Conservation (phyloP, 257 asterid species). For the Coffea canephora region DNA sequence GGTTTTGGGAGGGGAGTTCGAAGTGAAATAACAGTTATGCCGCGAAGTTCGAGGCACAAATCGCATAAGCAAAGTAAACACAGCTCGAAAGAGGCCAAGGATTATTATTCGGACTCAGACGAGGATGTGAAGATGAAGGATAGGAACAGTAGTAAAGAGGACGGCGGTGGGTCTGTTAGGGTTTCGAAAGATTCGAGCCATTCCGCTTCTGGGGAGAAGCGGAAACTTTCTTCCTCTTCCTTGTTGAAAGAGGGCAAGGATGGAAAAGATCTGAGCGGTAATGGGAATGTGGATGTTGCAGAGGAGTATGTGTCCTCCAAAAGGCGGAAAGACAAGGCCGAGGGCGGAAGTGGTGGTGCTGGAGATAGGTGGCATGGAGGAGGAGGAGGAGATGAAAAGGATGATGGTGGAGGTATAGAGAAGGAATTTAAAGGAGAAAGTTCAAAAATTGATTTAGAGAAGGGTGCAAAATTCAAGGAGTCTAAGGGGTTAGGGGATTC, state of each 20-base stretch:
- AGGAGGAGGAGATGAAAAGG: constrained; percentile 63
- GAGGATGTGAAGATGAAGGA: constrained; percentile 73
- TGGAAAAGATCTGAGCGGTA: constrained; percentile 54
- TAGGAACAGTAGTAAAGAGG: constrained; percentile 50
- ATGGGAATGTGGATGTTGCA: constrained; percentile 54
- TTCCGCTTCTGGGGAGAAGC: constrained; percentile 79
- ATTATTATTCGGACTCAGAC: constrained; percentile 81
- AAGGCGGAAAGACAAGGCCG: constrained; percentile 71
- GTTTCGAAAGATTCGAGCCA: constrained; percentile 46
- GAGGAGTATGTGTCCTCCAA: constrained; percentile 76
- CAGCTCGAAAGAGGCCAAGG: constrained; percentile 59
- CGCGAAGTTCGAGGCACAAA: constrained; percentile 87
- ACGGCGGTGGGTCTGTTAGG: constrained; percentile 43
- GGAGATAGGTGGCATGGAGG: constrained; percentile 86
- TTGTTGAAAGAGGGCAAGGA: constrained; percentile 58
- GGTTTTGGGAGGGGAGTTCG: constrained; percentile 9
- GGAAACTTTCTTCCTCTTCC: constrained; percentile 62
- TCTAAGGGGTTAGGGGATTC: constrained; percentile 54
- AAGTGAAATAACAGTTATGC: constrained; percentile 49
- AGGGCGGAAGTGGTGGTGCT: constrained; percentile 30
- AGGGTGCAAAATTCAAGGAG: constrained; percentile 53
- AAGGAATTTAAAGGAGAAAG: constrained; percentile 52
- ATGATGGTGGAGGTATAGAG: constrained; percentile 37
- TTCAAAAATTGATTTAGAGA: constrained; percentile 43
- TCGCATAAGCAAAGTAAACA: constrained; percentile 90